phyloP scores from a whole-genome alignment of 139 green algal genomes.

The Tetradesmus obliquus region DNA sequence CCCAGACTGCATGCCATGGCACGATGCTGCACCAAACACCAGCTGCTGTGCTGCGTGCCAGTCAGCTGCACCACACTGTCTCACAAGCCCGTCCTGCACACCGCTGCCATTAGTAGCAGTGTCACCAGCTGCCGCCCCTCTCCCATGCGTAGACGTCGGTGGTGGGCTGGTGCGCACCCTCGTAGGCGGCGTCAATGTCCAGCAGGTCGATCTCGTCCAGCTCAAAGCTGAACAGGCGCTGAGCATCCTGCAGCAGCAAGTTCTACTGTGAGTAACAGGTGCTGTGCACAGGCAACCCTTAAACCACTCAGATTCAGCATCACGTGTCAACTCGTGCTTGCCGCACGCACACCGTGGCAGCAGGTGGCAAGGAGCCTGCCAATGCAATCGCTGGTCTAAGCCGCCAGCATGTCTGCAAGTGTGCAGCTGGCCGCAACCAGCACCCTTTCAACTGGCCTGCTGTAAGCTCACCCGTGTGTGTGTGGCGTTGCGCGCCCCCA shows the following conservation, averaged over 20 bases:
- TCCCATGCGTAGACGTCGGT: constrained; percentile 46
- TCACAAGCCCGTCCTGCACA: too few relatives aligned
- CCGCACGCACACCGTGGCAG: not conserved
- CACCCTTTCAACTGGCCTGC: not conserved
- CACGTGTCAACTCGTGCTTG: not conserved
- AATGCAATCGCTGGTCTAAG: too few relatives aligned
- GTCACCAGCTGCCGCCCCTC: constrained; percentile 36
- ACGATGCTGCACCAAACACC: too few relatives aligned
- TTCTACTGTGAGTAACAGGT: not conserved
- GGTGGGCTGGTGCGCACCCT: constrained; percentile 26
- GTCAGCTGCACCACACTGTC: too few relatives aligned
- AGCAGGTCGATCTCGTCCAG: constrained; percentile 46
- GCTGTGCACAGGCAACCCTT: not conserved
- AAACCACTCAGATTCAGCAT: not conserved
- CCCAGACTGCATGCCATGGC: too few relatives aligned
- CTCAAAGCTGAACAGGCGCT: constrained; percentile 40
- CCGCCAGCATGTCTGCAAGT: not conserved
- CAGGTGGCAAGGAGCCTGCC: too few relatives aligned
- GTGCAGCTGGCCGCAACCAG: not conserved
- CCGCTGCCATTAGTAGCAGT: too few relatives aligned
- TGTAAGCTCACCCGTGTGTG: constrained; percentile 23
- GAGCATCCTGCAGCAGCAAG: constrained; percentile 29
- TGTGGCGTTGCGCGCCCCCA: constrained; percentile 40
- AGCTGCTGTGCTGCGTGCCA: too few relatives aligned
- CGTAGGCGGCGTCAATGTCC: constrained; percentile 45